Evolutionary conservation across 2,329 filamentous ascomycete genomes (phyloP), one percentile per base, ranked within the genome.

Genomic region (Xylaria arbuscula): DNA sequence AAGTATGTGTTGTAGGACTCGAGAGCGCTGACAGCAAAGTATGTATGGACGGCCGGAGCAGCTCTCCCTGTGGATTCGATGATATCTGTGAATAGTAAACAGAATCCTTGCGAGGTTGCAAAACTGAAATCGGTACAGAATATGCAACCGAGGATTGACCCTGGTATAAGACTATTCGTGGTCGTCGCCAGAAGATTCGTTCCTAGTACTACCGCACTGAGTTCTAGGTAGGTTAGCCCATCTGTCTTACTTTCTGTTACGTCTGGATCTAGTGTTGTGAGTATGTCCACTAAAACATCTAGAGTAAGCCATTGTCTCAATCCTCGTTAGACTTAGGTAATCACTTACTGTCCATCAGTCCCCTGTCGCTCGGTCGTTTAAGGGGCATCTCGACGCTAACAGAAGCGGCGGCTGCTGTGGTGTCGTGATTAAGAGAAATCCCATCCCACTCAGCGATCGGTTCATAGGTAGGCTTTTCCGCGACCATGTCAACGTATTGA

Each of bases 11-110:
- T 51, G 15, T 66, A 66, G n/a, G 8, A 24, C 22, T 19, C 17
- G 6, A 42, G 17, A 2, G 59, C 42, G 13, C 24, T 11, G 7
- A 56, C 9, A 24, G 53, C 45, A 17, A 45, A 24, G 15, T 17
- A 50, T n/a, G 19, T 50, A n/a, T 66, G 56, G 8, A 65, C 9
- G 19, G 55, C 62, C 0, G 40, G 8, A 36, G 60, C 60, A 4
- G 60, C 60, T 48, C 60, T 28, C 36, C 60, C 60, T 4, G 64
- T 62, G 28, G 64, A 40, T 28, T 66, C 50, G 11, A 66, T 57
- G 1, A 42, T 51, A 56, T 66, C 64, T 1, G 64, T 56, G n/a
- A 61, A 61, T 17, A 66, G 3, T n/a, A 66, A 15, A 5, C n/a
- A 38, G 55, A 40, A 50, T 10, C 45, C 50, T 56, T 28, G 17